These are phyloP conservation scores for Microdochium bolleyi DNA, from an alignment of 2,329 filamentous ascomycete genomes.

Conservation along the genomic window DNA sequence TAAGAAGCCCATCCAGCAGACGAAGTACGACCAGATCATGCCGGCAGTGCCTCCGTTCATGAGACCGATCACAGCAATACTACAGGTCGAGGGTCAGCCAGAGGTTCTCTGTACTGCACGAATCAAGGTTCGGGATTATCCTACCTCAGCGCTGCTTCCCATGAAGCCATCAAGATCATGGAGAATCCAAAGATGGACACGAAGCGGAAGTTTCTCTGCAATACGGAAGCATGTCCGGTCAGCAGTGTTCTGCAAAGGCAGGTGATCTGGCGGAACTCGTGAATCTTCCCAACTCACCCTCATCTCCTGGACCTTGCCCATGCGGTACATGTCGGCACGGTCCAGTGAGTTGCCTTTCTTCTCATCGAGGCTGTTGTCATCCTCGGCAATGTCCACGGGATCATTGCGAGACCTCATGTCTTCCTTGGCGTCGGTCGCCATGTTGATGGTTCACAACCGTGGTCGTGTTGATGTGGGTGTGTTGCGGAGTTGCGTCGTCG, in stretches of 20 bases:
- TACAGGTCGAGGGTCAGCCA: slow-evolving; percentile 1
- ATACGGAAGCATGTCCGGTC: neutral
- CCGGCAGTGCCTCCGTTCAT: slow-evolving; percentile 36
- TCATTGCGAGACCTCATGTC: neutral
- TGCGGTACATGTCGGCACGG: slow-evolving; percentile 34
- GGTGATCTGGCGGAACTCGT: neutral
- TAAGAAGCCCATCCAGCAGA: slow-evolving; percentile 28
- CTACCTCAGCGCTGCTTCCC: neutral
- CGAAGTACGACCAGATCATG: slow-evolving; percentile 34
- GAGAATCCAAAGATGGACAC: slow-evolving; percentile 2
- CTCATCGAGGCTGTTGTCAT: slow-evolving; percentile 11
- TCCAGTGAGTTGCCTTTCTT: slow-evolving; percentile 22
- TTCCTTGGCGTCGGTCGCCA: neutral
- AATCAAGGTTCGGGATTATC: too few species aligned
- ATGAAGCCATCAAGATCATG: neutral
- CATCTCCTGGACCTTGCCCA: slow-evolving; percentile 42
- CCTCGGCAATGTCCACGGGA: neutral
- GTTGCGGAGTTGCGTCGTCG: too few species aligned
- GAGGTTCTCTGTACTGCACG: too few species aligned
- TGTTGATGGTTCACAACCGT: neutral
- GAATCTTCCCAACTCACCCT: slow-evolving; percentile 15
- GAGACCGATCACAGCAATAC: slow-evolving; percentile 12
- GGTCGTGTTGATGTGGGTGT: neutral
- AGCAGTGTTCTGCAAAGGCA: neutral
- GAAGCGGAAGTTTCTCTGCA: slow-evolving; percentile 3